Base-by-base conservation (phyloP, 1,284 basidiomycete genomes). In the Apiotrichum mycotoxinovorans region DNA sequence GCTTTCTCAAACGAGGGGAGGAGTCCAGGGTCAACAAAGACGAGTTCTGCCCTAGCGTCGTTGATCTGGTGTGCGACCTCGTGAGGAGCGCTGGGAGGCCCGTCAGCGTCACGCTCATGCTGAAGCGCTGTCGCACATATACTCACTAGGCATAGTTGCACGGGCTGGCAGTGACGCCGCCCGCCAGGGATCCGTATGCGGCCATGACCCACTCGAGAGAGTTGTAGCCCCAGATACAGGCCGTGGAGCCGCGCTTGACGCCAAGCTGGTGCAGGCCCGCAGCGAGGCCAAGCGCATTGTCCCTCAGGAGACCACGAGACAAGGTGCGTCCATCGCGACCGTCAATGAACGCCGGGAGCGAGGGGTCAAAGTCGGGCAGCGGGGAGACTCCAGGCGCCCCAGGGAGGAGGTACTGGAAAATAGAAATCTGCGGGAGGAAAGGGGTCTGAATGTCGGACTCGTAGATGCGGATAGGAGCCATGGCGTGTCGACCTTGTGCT, bases 181-280 rank as follows among this genome's bases (percentile, higher is more conserved):
- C 63, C 2, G 72, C 71, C 57, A 75, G 64, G 80, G 79, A 65
- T 2, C 84, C 87, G 43, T 84, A 81, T 4, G 85, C 67, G n/a
- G 82, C 80, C 46, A 86, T 76, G 0, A 86, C 84, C 81, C 84
- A 89, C 26, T 79, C 78, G 35, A 89, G 65, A 14, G 79, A 82
- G 70, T 89, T 89, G 5, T 77, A 63, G 4, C 71, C 66, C 52
- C 74, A 76, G 35, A 77, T 61, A 35, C 68, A 64, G 0, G 65
- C 67, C 3, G 71, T 67, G 44, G 76, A 69, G 22, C 70, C 69
- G 22, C 61, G 54, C 44, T 64, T 57, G 9, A 74, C 43, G 9
- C 66, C 66, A 18, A 62, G 52, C 22, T 38, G 42, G 46, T 57
- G 78, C 22, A 87, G 68, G 0, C 84, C 85, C 61, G 80, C 78